phyloP scores from a whole-genome alignment of 2,329 filamentous ascomycete genomes.

The Sporothrix sp. region DNA sequence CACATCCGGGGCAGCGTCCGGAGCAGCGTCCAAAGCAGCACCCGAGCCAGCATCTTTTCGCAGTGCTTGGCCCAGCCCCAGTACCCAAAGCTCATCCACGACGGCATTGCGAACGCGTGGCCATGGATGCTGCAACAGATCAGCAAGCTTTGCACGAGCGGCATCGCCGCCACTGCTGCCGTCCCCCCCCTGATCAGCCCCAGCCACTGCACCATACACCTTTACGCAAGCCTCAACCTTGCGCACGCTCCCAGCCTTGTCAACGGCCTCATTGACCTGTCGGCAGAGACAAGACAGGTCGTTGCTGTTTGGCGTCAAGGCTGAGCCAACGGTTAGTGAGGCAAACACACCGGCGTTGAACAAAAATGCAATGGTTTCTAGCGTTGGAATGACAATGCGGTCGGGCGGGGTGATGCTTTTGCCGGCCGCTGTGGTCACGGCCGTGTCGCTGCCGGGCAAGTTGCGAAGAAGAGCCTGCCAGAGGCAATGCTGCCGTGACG shows the following conservation, averaged over 20 bases:
- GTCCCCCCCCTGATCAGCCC: slow-evolving; percentile 13
- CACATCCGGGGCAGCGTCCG: background rate
- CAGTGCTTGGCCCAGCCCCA: slow-evolving; percentile 23
- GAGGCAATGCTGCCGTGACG: slow-evolving; percentile 10
- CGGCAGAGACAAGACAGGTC: slow-evolving; percentile 53
- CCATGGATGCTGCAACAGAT: slow-evolving; percentile 72
- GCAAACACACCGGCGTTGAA: slow-evolving; percentile 49
- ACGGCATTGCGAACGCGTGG: slow-evolving; percentile 57
- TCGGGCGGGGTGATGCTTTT: slow-evolving; percentile 46
- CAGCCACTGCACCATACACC: slow-evolving; percentile 64
- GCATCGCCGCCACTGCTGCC: slow-evolving; percentile 33
- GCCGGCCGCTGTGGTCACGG: background rate
- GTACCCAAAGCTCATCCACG: slow-evolving; percentile 50
- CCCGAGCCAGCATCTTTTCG: slow-evolving; percentile 18
- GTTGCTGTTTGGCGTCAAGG: background rate
- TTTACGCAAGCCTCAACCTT: slow-evolving; percentile 74
- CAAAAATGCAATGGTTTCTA: slow-evolving; percentile 71
- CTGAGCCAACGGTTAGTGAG: slow-evolving; percentile 15
- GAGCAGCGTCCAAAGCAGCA: background rate
- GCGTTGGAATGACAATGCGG: slow-evolving; percentile 60
- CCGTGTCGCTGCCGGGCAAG: slow-evolving; percentile 29
- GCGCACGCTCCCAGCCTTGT: slow-evolving; percentile 71
- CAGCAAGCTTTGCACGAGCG: slow-evolving; percentile 59
- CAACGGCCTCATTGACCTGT: slow-evolving; percentile 66
- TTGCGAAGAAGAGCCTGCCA: slow-evolving; percentile 41